Evolutionary conservation across 2,329 filamentous ascomycete species (phyloP).

Genomic region (Onygenales sp.): DNA sequence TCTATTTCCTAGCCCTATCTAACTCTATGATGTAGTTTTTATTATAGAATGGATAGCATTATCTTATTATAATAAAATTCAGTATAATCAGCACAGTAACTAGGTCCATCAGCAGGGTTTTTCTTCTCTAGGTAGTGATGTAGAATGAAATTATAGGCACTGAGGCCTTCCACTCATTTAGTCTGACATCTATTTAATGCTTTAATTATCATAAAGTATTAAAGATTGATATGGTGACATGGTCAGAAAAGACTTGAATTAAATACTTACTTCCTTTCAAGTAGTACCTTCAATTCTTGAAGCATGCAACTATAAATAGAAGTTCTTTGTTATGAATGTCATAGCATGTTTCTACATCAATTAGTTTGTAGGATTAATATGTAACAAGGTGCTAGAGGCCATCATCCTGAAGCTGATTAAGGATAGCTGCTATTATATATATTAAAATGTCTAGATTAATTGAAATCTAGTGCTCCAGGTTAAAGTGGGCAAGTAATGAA

Average conservation of each 20-base stretch:
- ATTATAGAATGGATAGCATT: background rate
- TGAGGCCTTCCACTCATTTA: no score
- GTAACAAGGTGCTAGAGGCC: constrained; percentile 13
- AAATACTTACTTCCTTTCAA: constrained; percentile 9
- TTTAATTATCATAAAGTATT: no score
- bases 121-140: constrained; percentile 1
- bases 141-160: background rate
- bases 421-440: constrained; percentile 8
- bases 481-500: constrained; percentile 14
- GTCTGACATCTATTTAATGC: no score
- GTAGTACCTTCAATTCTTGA: constrained; percentile 16
- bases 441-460: constrained; percentile 18
- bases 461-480: constrained; percentile 7
- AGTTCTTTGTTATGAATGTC: constrained; percentile 23
- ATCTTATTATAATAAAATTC: background rate
- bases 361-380: constrained; percentile 18
- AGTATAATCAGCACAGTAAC: background rate
- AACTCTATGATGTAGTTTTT: background rate
- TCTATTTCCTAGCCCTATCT: background rate
- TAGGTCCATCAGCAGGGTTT: background rate
- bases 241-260: no score
- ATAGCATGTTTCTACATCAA: constrained; percentile 16
- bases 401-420: constrained; percentile 13
- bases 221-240: no score
- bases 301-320: constrained; percentile 17